Percentiles rank a stretch among this genome's conserved stretches.
phyloP scores from a whole-genome alignment of 441 rosid species.

The Sinapis alba region DNA sequence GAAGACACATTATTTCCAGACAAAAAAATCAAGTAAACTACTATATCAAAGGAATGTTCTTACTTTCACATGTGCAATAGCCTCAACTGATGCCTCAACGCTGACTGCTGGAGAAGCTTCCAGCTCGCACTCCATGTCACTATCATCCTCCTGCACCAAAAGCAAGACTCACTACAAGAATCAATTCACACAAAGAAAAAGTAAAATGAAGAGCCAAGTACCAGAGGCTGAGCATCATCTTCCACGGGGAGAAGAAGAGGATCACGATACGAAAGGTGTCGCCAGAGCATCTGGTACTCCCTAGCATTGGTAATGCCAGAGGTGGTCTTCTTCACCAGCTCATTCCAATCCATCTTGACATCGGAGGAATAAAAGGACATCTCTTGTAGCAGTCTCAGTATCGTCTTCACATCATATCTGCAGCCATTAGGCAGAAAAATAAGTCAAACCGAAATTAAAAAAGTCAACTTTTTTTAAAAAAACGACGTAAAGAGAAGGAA shows the following conservation, averaged over 20 bases:
- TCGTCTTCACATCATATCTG: conserved; percentile 58
- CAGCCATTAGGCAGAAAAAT: not conserved
- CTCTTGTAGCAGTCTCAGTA: conserved; percentile 70
- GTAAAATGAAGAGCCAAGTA: conserved; percentile 19
- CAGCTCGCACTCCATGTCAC: conserved; percentile 89
- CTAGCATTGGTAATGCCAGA: conserved; percentile 81
- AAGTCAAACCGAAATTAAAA: not conserved
- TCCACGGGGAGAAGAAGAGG: conserved; percentile 51
- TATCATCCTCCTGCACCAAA: conserved; percentile 75
- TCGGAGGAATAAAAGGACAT: conserved; percentile 56
- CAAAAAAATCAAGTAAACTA: not conserved
- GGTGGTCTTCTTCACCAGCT: conserved; percentile 58
- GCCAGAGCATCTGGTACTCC: conserved; percentile 82
- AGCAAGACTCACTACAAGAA: not conserved
- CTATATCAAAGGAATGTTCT: not conserved
- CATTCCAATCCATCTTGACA: conserved; percentile 71
- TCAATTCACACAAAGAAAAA: not conserved
- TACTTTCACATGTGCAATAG: conserved; percentile 90
- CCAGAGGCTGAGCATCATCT: conserved; percentile 67
- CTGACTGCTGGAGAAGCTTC: conserved; percentile 72
- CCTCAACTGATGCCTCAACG: conserved; percentile 68
- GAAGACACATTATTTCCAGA: not conserved
- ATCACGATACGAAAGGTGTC: conserved; percentile 75
- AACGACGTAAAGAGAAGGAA: not conserved
- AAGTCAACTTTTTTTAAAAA: not conserved